A percentile compares a stretch with the other conserved stretches of the same genome.
Evolutionary conservation across 768 basidiomycete species (phyloP).

Genomic region (Hypholoma fasciculare): DNA sequence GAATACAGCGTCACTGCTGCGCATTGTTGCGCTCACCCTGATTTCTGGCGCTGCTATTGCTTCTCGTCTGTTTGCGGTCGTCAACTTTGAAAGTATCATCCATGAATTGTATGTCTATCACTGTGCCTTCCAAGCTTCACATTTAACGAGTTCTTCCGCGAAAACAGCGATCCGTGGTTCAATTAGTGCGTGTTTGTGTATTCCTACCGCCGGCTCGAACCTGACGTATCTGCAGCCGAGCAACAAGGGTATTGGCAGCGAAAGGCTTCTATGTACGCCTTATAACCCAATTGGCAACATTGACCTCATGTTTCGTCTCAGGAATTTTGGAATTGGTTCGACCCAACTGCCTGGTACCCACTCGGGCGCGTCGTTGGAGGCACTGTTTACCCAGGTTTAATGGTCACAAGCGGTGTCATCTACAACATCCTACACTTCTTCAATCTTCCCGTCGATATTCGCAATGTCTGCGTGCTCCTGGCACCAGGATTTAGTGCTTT

Average conservation of each 20-base stretch:
- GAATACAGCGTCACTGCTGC: slow-evolving; percentile 89
- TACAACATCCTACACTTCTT: slow-evolving; percentile 87
- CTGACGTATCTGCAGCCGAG: slow-evolving; percentile 60
- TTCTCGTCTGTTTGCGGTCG: slow-evolving; percentile 94
- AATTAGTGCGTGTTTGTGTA: slow-evolving; percentile 75
- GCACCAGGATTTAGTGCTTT: slow-evolving; percentile 97
- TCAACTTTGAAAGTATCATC: slow-evolving; percentile 99
- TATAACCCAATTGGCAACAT: neutral
- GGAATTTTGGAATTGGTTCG: slow-evolving; percentile 99
- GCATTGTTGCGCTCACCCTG: slow-evolving; percentile 85
- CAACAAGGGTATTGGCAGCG: slow-evolving; percentile 85
- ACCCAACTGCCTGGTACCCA: slow-evolving; percentile 99
- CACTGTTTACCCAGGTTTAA: slow-evolving; percentile 96
- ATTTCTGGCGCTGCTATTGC: slow-evolving; percentile 95
- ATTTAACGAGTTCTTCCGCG: slow-evolving; percentile 12
- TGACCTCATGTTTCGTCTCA: slow-evolving; percentile 26
- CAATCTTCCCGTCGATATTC: slow-evolving; percentile 95
- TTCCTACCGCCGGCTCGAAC: slow-evolving; percentile 10
- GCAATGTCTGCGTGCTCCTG: slow-evolving; percentile 94
- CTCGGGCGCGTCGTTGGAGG: slow-evolving; percentile 98
- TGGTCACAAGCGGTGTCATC: slow-evolving; percentile 98
- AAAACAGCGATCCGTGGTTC: slow-evolving; percentile 92
- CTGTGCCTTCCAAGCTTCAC: neutral
- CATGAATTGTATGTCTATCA: slow-evolving; percentile 89
- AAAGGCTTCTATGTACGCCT: slow-evolving; percentile 91